Evolutionary conservation across 805 yeast genomes (phyloP).

Genomic region (Isabelozyma rhagii): DNA sequence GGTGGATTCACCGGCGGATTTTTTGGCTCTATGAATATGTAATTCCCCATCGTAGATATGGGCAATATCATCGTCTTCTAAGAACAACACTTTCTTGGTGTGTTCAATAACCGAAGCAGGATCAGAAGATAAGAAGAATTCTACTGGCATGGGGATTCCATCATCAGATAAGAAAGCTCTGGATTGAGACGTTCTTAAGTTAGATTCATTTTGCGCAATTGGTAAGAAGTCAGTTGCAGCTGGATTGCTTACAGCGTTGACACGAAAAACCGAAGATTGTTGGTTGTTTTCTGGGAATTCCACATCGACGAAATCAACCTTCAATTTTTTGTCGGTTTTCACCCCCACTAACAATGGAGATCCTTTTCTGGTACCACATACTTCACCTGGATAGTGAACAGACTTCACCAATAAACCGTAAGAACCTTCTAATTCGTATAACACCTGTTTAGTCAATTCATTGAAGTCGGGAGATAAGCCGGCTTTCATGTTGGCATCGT

Average conservation of each 20-base stretch:
- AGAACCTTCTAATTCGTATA: constrained; percentile 94
- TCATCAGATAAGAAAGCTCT: constrained; percentile 96
- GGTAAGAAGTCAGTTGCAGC: constrained; percentile 39
- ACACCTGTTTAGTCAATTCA: constrained; percentile 87
- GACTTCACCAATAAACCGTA: constrained; percentile 94
- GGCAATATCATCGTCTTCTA: constrained; percentile 98
- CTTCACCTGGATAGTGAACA: constrained; percentile 89
- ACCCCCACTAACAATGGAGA: constrained; percentile 97
- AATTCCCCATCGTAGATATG: constrained; percentile 97
- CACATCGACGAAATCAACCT: constrained; percentile 97
- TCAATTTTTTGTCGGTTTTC: constrained; percentile 89
- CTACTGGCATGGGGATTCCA: constrained; percentile 89
- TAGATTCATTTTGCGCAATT: constrained; percentile 51
- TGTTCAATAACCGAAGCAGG: constrained; percentile 96
- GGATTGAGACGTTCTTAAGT: constrained; percentile 84
- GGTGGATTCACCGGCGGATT: constrained; percentile 78
- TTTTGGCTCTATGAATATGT: constrained; percentile 95
- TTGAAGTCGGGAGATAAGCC: constrained; percentile 83
- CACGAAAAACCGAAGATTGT: constrained; percentile 4
- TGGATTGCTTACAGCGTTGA: not conserved
- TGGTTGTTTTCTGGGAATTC: constrained; percentile 77
- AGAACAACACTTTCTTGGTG: constrained; percentile 92
- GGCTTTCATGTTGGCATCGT: constrained; percentile 69
- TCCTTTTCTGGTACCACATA: constrained; percentile 96
- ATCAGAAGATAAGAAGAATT: constrained; percentile 93